Conservation (phyloP, 169 alveolate genomes). For the Hepatocystis sp. region DNA sequence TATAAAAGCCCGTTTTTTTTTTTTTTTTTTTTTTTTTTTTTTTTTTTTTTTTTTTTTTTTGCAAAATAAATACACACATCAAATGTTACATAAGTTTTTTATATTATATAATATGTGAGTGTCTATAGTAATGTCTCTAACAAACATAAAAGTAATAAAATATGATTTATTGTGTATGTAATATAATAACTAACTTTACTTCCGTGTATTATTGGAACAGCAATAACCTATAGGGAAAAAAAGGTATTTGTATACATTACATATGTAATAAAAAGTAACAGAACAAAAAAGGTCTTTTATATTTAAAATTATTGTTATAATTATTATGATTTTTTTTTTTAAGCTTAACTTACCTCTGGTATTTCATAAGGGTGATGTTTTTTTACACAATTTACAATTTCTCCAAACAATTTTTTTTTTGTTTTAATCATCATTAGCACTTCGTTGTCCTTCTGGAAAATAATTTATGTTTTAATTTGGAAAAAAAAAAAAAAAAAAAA, state of each 20-base stretch:
- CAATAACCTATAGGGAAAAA: slow-evolving; percentile 34
- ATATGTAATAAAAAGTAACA: neutral
- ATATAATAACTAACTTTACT: slow-evolving; percentile 23
- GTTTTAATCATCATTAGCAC: slow-evolving; percentile 75
- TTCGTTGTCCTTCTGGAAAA: slow-evolving; percentile 47
- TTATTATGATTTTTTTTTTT: slow-evolving; percentile 1
- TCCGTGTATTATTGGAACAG: slow-evolving; percentile 67
- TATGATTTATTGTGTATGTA: neutral
- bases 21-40: too few species aligned
- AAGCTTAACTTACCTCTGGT: slow-evolving; percentile 34
- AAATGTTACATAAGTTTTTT: too few species aligned
- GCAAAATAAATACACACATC: too few species aligned
- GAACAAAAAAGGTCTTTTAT: neutral
- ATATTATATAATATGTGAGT: too few species aligned
- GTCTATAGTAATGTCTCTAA: too few species aligned
- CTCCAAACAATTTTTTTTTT: slow-evolving; percentile 30
- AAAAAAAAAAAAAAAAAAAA: neutral
- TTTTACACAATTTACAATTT: slow-evolving; percentile 53
- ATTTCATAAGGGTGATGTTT: slow-evolving; percentile 68
- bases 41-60: too few species aligned
- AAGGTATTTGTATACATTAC: neutral
- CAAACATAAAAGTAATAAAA: neutral
- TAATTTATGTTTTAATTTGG: neutral
- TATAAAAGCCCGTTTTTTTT: too few species aligned
- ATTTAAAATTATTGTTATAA: too few species aligned